Evolutionary conservation across 2,329 filamentous ascomycete genomes (phyloP).

Genomic region (Ampelomyces quisqualis): DNA sequence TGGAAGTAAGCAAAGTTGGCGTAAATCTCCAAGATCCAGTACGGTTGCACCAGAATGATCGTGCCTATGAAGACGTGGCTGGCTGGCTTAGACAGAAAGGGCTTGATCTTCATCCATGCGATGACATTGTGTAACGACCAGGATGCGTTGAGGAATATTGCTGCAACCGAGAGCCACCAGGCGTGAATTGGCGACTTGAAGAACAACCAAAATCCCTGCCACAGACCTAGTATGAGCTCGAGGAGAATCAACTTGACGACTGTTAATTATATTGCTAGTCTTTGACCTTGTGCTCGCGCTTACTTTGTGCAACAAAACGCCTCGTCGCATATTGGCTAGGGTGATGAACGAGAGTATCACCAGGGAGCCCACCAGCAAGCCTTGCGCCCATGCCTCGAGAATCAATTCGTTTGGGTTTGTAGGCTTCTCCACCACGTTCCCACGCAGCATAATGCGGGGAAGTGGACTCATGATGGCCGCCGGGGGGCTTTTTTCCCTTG

Average conservation of each 20-base stretch:
- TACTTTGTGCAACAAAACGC: constrained; percentile 51
- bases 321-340: constrained; percentile 52
- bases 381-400: constrained; percentile 46
- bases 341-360: constrained; percentile 53
- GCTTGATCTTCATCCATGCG: constrained; percentile 66
- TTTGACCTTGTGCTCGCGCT: constrained; percentile 4
- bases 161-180: constrained; percentile 64
- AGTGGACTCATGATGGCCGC: constrained; percentile 25
- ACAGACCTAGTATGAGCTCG: constrained; percentile 56
- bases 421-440: constrained; percentile 32
- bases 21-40: constrained; percentile 66
- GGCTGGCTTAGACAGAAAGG: constrained; percentile 55
- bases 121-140: constrained; percentile 67
- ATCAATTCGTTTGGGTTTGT: constrained; percentile 37
- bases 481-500: no score
- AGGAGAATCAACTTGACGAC: constrained; percentile 48
- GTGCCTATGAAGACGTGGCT: constrained; percentile 60
- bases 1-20: constrained; percentile 67
- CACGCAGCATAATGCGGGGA: constrained; percentile 11
- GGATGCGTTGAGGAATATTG: constrained; percentile 62
- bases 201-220: constrained; percentile 62
- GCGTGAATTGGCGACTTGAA: constrained; percentile 57
- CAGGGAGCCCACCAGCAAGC: constrained; percentile 46
- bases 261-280: constrained; percentile 16
- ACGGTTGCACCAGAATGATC: constrained; percentile 60